These are phyloP conservation scores for Cyberlindnera nakhonratchasimensis DNA, from an alignment of 805 yeast species.

Conservation along the genomic window DNA sequence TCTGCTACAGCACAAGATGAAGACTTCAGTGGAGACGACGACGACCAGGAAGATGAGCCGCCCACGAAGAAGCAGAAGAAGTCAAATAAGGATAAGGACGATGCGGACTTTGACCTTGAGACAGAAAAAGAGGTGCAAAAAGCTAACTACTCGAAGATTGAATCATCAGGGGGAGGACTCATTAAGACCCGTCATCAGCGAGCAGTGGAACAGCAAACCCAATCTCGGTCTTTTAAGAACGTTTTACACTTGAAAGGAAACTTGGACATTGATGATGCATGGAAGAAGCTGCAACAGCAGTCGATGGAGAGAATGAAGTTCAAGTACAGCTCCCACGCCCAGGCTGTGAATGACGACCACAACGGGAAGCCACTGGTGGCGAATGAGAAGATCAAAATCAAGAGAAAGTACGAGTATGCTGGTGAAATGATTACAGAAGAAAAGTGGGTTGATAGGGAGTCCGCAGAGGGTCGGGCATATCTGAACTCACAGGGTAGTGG, in stretches of 20 bases:
- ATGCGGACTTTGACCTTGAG: slow-evolving; percentile 34
- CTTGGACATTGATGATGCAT: slow-evolving; percentile 48
- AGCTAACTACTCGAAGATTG: slow-evolving; percentile 47
- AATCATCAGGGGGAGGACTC: slow-evolving; percentile 56
- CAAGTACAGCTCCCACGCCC: slow-evolving; percentile 20
- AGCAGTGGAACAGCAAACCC: slow-evolving; percentile 37
- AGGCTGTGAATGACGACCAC: slow-evolving; percentile 4
- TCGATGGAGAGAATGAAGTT: slow-evolving; percentile 28
- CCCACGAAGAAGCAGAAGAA: slow-evolving; percentile 24
- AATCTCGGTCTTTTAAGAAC: slow-evolving; percentile 23
- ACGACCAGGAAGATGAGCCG: slow-evolving; percentile 20
- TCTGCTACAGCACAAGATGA: slow-evolving; percentile 13
- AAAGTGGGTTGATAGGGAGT: slow-evolving; percentile 67
- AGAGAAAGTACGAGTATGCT: slow-evolving; percentile 81
- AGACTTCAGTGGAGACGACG: slow-evolving; percentile 24
- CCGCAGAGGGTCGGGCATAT: slow-evolving; percentile 87
- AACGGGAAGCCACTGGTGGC: slow-evolving; percentile 14
- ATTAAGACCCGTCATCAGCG: slow-evolving; percentile 69
- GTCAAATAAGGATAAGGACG: slow-evolving; percentile 25
- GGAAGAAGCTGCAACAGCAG: slow-evolving; percentile 48
- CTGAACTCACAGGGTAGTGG: slow-evolving; percentile 49
- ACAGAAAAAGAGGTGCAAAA: slow-evolving; percentile 31
- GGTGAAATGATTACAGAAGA: slow-evolving; percentile 78
- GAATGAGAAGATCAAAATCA: slow-evolving; percentile 60
- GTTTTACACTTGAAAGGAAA: slow-evolving; percentile 16